Conservation (phyloP, 192 early-diverging fungal genomes). For the Coemansia sp. region DNA sequence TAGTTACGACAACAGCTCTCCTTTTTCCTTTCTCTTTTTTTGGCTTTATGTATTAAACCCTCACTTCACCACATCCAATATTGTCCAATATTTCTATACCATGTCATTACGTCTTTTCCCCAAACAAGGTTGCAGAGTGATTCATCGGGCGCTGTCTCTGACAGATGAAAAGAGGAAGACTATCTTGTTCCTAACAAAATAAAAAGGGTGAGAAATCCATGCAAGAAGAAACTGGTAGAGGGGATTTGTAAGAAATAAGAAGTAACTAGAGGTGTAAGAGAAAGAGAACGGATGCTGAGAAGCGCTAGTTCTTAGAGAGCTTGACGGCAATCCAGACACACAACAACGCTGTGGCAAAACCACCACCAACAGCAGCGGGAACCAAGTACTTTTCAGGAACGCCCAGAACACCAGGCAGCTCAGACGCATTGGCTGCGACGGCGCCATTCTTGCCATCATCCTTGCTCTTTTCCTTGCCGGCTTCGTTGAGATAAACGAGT, state of each 20-base stretch:
- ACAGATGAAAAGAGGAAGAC: no score
- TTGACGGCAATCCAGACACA: slow-evolving; percentile 53
- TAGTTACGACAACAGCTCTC: slow-evolving; percentile 4
- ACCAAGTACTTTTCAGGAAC: slow-evolving; percentile 53
- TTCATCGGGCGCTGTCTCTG: no score
- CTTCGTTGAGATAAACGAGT: slow-evolving; percentile 23
- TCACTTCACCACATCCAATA: no score
- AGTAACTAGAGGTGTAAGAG: background rate
- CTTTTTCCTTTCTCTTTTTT: background rate
- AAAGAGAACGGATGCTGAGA: background rate
- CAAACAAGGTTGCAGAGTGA: no score
- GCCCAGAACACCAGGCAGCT: slow-evolving; percentile 27
- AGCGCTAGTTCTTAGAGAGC: slow-evolving; percentile 49
- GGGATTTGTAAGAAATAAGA: background rate
- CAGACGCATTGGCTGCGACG: background rate
- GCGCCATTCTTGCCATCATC: background rate
- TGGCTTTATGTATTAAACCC: background rate
- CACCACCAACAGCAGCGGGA: slow-evolving; percentile 54
- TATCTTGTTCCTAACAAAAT: no score
- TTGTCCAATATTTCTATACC: background rate
- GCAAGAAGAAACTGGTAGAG: no score
- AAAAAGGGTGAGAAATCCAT: no score
- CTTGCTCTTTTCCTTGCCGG: slow-evolving; percentile 10
- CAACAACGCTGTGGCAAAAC: slow-evolving; percentile 54
- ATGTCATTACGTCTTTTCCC: background rate